Evolutionary conservation across 108 stramenopile genomes (phyloP), one percentile per base, ranked within the genome.

Genomic region (Nitzschia inconspicua): DNA sequence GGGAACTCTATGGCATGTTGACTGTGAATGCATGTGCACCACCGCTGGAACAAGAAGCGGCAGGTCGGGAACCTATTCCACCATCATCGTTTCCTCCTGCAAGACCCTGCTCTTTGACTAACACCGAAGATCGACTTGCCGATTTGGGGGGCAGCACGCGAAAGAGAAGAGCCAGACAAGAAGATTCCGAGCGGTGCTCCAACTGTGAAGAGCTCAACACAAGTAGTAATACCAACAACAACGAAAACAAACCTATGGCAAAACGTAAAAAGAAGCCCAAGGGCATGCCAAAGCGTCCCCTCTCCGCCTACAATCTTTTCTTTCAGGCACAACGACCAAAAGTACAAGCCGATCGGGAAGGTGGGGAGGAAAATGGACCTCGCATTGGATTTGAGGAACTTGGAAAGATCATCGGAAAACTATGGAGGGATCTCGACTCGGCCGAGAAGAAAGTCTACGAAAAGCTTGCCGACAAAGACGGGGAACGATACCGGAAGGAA

Each of bases 401-500:
- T 57, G 70, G 60, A 20, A 76, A 75, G 37, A 59, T 80, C n/a
- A 61, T 80, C 36, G 74, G 70, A 16, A 63, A 66, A 48, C 37
- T 74, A 31, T 83, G 75, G 63, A 66, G 63, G 35, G 48, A 70
- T 19, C 68, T 83, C 7, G 47, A 51, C 18, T 16, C 51, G 2
- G 65, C 50, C 23, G 76, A 74, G 11, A 65, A 68, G 23, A 66
- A 60, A 25, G 44, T 23, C 20, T 83, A 61, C 40, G 76, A 77
- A 20, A 68, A 46, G n/a, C 36, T 55, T 27, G 78, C 82, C 5
- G 78, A 69, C 16, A 47, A 68, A 29, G 82, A 83, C 23, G 66
- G 72, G 36, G 72, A 62, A 35, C 73, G 79, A 32, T 80, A 84
- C 55, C 63, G 75, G 14, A 63, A 48, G 28, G 79, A 84, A 37